These are phyloP conservation scores for Hymenoscyphus albidus DNA, from an alignment of 2,329 filamentous ascomycete genomes.

Conservation along the genomic window DNA sequence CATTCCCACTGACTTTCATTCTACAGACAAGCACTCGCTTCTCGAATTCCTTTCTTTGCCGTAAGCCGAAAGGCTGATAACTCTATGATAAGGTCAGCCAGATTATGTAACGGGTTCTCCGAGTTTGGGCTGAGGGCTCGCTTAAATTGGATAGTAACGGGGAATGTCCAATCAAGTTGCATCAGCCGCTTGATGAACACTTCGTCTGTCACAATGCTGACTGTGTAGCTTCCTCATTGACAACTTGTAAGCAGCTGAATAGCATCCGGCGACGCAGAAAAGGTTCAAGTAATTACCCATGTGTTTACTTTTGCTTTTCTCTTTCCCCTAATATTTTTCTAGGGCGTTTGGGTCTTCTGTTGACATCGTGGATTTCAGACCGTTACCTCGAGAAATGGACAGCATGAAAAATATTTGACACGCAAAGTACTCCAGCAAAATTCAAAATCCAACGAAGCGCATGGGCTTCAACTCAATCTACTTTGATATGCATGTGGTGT, in stretches of 20 bases:
- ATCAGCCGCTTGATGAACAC: neutral
- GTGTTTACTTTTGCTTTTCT: neutral
- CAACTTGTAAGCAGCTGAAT: constrained; percentile 3
- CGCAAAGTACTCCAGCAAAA: neutral
- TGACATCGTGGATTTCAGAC: neutral
- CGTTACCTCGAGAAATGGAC: neutral
- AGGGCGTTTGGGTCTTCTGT: neutral
- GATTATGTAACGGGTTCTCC: neutral
- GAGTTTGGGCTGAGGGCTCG: neutral
- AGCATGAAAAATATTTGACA: neutral
- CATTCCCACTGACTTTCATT: neutral
- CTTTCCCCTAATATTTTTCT: neutral
- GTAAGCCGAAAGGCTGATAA: neutral
- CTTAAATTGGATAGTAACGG: neutral
- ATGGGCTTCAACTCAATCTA: neutral
- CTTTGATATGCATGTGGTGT: neutral
- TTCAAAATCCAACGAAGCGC: too few relatives aligned
- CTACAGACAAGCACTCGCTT: neutral
- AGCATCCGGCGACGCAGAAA: neutral
- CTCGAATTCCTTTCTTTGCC: neutral
- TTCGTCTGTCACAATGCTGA: neutral
- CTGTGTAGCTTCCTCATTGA: neutral
- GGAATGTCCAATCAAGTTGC: neutral
- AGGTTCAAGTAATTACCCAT: neutral
- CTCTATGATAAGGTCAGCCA: neutral